Base-by-base conservation (phyloP, 2,329 filamentous ascomycete genomes). In the Lachnellula cervina region DNA sequence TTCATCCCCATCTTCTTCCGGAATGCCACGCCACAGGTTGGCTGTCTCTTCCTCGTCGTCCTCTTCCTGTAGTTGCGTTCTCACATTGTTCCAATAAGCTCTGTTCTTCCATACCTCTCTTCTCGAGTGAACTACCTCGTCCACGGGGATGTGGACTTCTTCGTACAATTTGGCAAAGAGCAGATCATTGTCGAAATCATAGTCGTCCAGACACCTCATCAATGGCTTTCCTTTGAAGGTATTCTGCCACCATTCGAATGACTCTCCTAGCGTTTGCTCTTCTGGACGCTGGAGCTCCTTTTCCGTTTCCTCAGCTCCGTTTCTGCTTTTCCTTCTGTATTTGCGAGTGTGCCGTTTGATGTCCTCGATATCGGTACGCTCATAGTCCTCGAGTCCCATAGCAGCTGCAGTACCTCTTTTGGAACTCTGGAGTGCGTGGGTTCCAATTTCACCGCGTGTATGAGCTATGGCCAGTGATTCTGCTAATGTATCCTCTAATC, bases 21-120 rank as follows among this genome's bases (percentile, higher is more conserved):
- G 14, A 32, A 42, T 19, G 25, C 28, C 47, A 11, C n/a, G 43
- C 49, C 44, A 47, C 3, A 50, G 40, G n/a, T 50, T 19, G 19
- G 44, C 19, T 35, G 48, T 35, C 17, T 44, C 40, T 17, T 51
- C 52, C 2, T 61, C 56, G 2, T 58, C 52, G 19, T 51, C 11
- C 17, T 21, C 8, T 17, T 51, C 13, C 8, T 23, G 6, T 21
- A 66, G 45, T 9, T 59, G 37, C 35, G 28, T 51, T 47, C 62
- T 59, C 16, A 64, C 32, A 14, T 62, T 53, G 5, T 57, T 54
- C 64, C 64, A 66, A 51, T 59, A 65, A 13, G 54, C 54, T 54
- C 59, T 59, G 17, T 46, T 47, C 43, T 61, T 35, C 11, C 58
- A 32, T 34, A 55, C 52, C 32, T 55, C 52, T 53, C 59, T 54